Conservation (phyloP, 2,329 filamentous ascomycete species). For the Epicoccum sorghinum region DNA sequence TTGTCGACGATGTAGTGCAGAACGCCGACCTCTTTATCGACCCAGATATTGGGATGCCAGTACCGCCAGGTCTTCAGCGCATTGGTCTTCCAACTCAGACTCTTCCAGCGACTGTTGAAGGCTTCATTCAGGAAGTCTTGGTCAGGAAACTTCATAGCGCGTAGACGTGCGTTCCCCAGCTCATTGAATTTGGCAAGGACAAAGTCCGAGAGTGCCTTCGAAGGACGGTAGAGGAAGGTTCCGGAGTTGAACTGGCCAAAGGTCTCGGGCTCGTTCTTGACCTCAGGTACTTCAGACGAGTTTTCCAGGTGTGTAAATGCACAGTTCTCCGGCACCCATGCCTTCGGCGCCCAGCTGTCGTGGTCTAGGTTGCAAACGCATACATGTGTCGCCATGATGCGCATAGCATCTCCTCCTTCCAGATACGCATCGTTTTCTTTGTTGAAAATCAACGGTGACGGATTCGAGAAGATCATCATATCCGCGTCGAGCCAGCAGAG, state of each 20-base stretch:
- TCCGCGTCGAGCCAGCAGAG: slow-evolving; percentile 61
- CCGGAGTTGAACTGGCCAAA: slow-evolving; percentile 59
- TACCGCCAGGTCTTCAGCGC: slow-evolving; percentile 62
- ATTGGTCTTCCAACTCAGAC: slow-evolving; percentile 58
- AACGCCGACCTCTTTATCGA: slow-evolving; percentile 55
- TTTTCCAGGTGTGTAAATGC: slow-evolving; percentile 53
- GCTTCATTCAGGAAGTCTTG: slow-evolving; percentile 61
- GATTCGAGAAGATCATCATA: slow-evolving; percentile 56
- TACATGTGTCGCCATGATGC: slow-evolving; percentile 57
- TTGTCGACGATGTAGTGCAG: slow-evolving; percentile 64
- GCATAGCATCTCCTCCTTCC: slow-evolving; percentile 25
- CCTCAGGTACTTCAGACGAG: slow-evolving; percentile 37
- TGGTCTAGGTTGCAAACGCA: slow-evolving; percentile 61
- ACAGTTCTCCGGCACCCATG: slow-evolving; percentile 58
- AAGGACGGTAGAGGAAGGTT: slow-evolving; percentile 58
- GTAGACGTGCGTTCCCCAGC: slow-evolving; percentile 42
- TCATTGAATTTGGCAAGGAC: slow-evolving; percentile 52
- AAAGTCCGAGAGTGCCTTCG: slow-evolving; percentile 43
- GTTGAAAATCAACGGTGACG: slow-evolving; percentile 49
- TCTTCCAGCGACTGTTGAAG: slow-evolving; percentile 53
- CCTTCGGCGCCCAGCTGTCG: slow-evolving; percentile 57
- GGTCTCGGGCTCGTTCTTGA: slow-evolving; percentile 45
- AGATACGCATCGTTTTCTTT: slow-evolving; percentile 43
- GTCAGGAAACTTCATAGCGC: slow-evolving; percentile 58
- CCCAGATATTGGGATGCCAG: slow-evolving; percentile 59